Evolutionary conservation across 179 eudicot genomes (phyloP), one percentile per base, ranked within the genome.

Genomic region (Beta macrorhiza): DNA sequence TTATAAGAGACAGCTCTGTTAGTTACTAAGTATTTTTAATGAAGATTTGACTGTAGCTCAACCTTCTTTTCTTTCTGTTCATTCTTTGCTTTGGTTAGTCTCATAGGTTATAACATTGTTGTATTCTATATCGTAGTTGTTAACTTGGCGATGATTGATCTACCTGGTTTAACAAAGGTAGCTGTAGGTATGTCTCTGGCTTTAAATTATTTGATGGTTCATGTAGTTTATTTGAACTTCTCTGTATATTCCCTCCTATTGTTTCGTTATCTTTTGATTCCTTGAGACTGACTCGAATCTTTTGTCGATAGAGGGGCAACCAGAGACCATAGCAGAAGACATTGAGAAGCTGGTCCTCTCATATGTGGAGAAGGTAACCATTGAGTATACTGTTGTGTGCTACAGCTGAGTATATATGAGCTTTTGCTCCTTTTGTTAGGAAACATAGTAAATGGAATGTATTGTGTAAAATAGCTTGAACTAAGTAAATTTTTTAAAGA

Each of bases 131-230:
- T 78, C 72, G 85, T 91, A 93, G 97, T 91, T 88, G 97, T 91
- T 62, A 91, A 93, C 77, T 84, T 93, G 82, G 88, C 95, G 32
- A 80, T 93, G 91, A 85, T 91, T 75, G 97, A 93, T 86, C 83
- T 91, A 84, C 97, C 97, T 78, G 97, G 94, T 52, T 84, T 92
- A 65, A 92, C 97, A 29, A 92, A 92, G 79, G 95, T 93, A 82
- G 97, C 95, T 45, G 90, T 91, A 79, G 97, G 97, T 93, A 86
- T 72, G 71, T 20, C 74, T 55, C 42, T 71, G 25, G 20, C n/a
- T 57, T 82, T 49, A 37, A 37, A 37, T 2, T 74, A 15, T 52
- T 62, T 70, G 70, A 29, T 22, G 58, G 37, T 53, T 32, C 47
- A 20, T 15, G 0, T 61, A 61, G 22, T 61, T 73, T 52, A 0